A percentile compares a stretch with the other conserved stretches of the same genome.
phyloP scores from a whole-genome alignment of 345 rosid genomes.

The Pugionium dolabratum region DNA sequence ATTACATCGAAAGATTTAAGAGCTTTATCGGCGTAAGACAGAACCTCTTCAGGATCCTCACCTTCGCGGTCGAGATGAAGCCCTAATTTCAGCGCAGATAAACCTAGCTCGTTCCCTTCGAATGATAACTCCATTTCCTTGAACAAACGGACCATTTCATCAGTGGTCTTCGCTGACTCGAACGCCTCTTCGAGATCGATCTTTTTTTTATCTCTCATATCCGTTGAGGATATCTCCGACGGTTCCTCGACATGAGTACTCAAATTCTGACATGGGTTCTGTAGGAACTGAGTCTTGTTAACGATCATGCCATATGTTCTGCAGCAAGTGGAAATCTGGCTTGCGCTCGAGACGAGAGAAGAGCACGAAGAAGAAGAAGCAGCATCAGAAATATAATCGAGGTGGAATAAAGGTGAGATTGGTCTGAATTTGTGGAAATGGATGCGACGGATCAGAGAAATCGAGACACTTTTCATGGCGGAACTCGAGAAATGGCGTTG shows the following conservation, averaged over 20 bases:
- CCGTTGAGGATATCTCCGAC: slow-evolving; percentile 53
- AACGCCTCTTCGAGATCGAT: slow-evolving; percentile 78
- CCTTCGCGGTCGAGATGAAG: slow-evolving; percentile 87
- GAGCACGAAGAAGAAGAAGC: slow-evolving; percentile 23
- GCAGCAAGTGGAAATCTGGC: slow-evolving; percentile 42
- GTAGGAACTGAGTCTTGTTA: slow-evolving; percentile 41
- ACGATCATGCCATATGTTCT: slow-evolving; percentile 42
- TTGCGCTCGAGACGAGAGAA: slow-evolving; percentile 27
- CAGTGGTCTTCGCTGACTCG: slow-evolving; percentile 75
- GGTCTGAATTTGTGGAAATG: slow-evolving; percentile 42
- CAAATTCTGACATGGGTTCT: slow-evolving; percentile 50
- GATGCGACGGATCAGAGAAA: slow-evolving; percentile 54
- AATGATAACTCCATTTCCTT: slow-evolving; percentile 72
- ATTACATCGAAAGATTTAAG: slow-evolving; percentile 55
- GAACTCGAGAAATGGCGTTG: slow-evolving; percentile 18
- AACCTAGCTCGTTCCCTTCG: slow-evolving; percentile 69
- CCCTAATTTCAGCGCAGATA: slow-evolving; percentile 77
- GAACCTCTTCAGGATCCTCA: slow-evolving; percentile 67
- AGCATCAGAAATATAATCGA: slow-evolving; percentile 35
- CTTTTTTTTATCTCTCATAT: slow-evolving; percentile 55
- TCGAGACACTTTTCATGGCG: slow-evolving; percentile 60
- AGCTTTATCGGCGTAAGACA: slow-evolving; percentile 70
- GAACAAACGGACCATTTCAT: slow-evolving; percentile 71
- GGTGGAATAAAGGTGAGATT: slow-evolving; percentile 31
- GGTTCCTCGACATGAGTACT: slow-evolving; percentile 56